Percentiles rank a stretch among this genome's conserved stretches.
These are phyloP conservation scores for Corymbia calophylla DNA, from an alignment of 441 rosid species.

Conservation along the genomic window DNA sequence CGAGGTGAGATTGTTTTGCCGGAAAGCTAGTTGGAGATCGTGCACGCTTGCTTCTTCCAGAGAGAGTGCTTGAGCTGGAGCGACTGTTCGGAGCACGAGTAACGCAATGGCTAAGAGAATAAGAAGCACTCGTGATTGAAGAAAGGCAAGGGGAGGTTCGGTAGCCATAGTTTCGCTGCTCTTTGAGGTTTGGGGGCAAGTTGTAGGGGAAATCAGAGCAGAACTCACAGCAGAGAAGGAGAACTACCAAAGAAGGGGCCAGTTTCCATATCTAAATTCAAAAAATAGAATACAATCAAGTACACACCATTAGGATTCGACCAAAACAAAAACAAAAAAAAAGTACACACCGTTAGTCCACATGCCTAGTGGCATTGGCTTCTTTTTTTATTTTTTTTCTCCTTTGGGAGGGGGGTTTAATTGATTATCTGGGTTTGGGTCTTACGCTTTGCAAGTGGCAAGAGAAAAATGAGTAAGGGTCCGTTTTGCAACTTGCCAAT, in stretches of 20 bases:
- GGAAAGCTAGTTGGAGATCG: constrained; percentile 39
- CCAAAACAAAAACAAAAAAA: too few relatives aligned
- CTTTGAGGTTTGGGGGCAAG: background rate
- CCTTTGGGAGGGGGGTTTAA: too few relatives aligned
- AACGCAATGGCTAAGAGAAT: background rate
- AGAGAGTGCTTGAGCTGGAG: constrained; percentile 4
- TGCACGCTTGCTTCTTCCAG: constrained; percentile 44
- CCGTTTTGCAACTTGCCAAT: too few relatives aligned
- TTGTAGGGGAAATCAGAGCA: background rate
- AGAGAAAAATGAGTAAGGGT: too few relatives aligned
- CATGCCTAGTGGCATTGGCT: too few relatives aligned
- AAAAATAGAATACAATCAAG: too few relatives aligned
- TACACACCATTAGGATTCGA: too few relatives aligned
- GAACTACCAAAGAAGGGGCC: background rate
- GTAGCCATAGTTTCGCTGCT: background rate
- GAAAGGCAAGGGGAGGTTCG: background rate
- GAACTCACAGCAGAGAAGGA: background rate
- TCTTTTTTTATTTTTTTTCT: too few relatives aligned
- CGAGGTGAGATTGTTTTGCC: constrained; percentile 46
- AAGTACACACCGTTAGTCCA: too few relatives aligned
- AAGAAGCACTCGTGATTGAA: background rate
- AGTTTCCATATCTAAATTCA: too few relatives aligned
- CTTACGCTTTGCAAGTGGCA: too few relatives aligned
- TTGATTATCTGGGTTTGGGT: too few relatives aligned
- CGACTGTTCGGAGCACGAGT: background rate